Base-by-base conservation (phyloP, 2,329 filamentous ascomycete species). In the Fusarium verrucosum region DNA sequence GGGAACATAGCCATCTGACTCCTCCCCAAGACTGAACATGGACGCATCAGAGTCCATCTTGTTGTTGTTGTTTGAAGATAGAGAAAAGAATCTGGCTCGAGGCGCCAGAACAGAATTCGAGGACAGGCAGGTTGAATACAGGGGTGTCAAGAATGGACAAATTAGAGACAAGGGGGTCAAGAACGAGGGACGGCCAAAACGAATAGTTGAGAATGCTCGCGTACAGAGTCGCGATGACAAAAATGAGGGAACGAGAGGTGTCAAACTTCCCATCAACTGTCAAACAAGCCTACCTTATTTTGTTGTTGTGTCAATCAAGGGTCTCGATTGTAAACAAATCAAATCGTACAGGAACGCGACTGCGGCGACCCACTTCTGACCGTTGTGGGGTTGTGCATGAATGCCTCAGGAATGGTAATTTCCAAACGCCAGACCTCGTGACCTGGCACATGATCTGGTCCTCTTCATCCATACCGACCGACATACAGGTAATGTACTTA, bases 11-110 rank as follows among this genome's bases (percentile, higher is more conserved):
- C 70, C 78, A 54, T 80, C 79, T 20, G 79, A 81, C 57, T 81
- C 79, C 32, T 79, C 77, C 45, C 70, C 78, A 25, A 76, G 51
- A 57, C 75, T 79, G 65, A 77, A 79, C 87, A 53, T 87, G 76
- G 87, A 83, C 38, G 77, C 77, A 61, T 87, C 84, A 62, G 82
- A 85, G 69, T 84, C 82, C 85, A 87, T 87, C 45, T 71, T 78
- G 76, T 66, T 62, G 46, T 66, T 62, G 46, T 50, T 44, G 41
- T 37, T 61, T 44, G 25, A 19, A 30, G 59, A 51, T 47, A 37
- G 37, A 47, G 41, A 43, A 56, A 62, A 58, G 43, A 69, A 44
- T 50, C 62, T 68, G 50, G 57, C 55, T 53, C 36, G 54, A 50
- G 46, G 45, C 30, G 64, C 50, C 57, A 69, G 65, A 19, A 50